Conservation (phyloP, 768 basidiomycete genomes). For the Mycena galericulata region DNA sequence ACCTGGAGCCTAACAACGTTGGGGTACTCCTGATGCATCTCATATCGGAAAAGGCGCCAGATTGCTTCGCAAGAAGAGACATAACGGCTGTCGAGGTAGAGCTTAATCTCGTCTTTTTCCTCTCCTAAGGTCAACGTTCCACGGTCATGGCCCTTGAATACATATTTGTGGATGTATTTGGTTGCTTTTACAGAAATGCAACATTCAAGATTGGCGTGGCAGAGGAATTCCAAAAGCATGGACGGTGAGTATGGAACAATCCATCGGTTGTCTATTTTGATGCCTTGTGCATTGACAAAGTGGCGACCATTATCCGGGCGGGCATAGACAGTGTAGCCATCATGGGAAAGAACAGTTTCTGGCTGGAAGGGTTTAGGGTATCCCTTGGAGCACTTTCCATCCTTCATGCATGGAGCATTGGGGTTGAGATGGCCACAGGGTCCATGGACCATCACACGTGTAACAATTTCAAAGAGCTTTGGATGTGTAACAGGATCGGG, state of each 20-base stretch:
- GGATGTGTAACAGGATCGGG: slow-evolving; percentile 49
- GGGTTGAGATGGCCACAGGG: slow-evolving; percentile 46
- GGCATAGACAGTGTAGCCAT: slow-evolving; percentile 52
- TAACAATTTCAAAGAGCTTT: slow-evolving; percentile 36
- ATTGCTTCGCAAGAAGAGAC: too few species aligned
- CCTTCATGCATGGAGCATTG: slow-evolving; percentile 49
- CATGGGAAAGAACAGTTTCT: slow-evolving; percentile 43
- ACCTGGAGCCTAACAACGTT: too few species aligned
- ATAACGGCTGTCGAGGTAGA: too few species aligned
- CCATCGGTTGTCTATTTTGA: slow-evolving; percentile 40
- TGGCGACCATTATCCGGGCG: slow-evolving; percentile 36
- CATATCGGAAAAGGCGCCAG: too few species aligned
- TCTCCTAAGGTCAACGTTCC: too few species aligned
- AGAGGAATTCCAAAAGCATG: neutral
- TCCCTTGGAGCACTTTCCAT: slow-evolving; percentile 49
- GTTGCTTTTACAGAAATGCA: slow-evolving; percentile 6
- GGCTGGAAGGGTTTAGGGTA: slow-evolving; percentile 51
- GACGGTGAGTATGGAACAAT: slow-evolving; percentile 52
- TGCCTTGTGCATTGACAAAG: neutral
- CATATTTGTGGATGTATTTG: neutral
- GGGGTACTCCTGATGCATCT: too few species aligned
- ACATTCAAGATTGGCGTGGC: neutral
- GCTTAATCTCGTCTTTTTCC: too few species aligned
- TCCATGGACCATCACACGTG: slow-evolving; percentile 55
- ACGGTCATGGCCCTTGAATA: too few species aligned